Percentiles rank a stretch among this genome's conserved stretches.
phyloP scores from a whole-genome alignment of 2,329 filamentous ascomycete species.

The Pseudohalonectria lignicola region DNA sequence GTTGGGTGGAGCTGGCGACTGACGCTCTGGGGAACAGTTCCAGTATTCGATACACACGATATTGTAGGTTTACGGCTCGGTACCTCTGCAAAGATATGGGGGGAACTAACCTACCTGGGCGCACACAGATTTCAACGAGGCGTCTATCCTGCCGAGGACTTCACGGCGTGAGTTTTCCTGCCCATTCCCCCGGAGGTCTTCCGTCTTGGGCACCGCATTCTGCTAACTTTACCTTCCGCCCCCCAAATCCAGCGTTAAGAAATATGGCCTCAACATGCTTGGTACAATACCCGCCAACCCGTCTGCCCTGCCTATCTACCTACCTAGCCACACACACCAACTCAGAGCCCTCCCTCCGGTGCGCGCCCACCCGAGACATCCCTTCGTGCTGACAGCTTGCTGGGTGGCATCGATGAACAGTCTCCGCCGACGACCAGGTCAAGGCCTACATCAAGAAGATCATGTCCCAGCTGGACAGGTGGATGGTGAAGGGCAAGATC shows the following conservation, averaged over 20 bases:
- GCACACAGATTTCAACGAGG: conserved; percentile 65
- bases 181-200: too few species aligned
- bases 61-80: conserved; percentile 60
- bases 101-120: neutral
- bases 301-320: neutral
- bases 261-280: conserved; percentile 98
- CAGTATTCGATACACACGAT: conserved; percentile 99
- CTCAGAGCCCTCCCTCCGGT: too few species aligned
- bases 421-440: conserved; percentile 94
- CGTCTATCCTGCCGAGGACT: conserved; percentile 90
- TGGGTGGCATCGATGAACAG: conserved; percentile 37
- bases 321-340: too few species aligned
- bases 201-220: too few species aligned
- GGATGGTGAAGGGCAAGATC: conserved; percentile 96
- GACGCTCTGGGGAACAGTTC: conserved; percentile 43
- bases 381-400: too few species aligned
- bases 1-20: too few species aligned
- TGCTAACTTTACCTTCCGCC: too few species aligned
- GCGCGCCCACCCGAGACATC: too few species aligned
- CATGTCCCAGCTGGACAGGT: conserved; percentile 93
- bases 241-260: conserved; percentile 56
- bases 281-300: conserved; percentile 36
- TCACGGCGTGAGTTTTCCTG: conserved; percentile 45
- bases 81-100: conserved; percentile 2
- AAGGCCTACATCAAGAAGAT: conserved; percentile 99